Evolutionary conservation across 139 green algal genomes (phyloP).

Genomic region (Picochlorum costavermella): DNA sequence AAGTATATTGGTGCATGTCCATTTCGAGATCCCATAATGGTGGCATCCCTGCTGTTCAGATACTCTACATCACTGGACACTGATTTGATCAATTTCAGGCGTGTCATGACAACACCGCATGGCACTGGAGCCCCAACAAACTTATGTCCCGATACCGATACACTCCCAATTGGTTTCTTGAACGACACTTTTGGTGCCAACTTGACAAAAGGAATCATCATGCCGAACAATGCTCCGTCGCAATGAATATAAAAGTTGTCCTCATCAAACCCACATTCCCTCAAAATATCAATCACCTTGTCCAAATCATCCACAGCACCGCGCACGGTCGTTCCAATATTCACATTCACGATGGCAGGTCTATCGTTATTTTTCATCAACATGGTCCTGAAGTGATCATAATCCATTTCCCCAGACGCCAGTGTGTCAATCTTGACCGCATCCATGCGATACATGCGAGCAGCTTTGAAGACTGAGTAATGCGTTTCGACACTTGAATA

Average conservation of each 20-base stretch:
- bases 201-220: constrained; percentile 88
- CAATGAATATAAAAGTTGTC: constrained; percentile 97
- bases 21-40: constrained; percentile 95
- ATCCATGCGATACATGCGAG: constrained; percentile 94
- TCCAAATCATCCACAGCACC: constrained; percentile 83
- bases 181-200: constrained; percentile 88
- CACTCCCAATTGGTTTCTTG: constrained; percentile 89
- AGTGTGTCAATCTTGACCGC: constrained; percentile 69
- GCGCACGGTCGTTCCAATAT: constrained; percentile 93
- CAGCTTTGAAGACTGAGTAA: constrained; percentile 96
- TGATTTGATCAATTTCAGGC: constrained; percentile 28
- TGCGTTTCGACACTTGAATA: constrained; percentile 87
- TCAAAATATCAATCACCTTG: constrained; percentile 59
- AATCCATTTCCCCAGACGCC: constrained; percentile 88
- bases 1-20: constrained; percentile 94
- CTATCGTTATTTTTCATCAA: constrained; percentile 55
- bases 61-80: constrained; percentile 80
- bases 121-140: constrained; percentile 90
- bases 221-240: constrained; percentile 85
- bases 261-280: constrained; percentile 68
- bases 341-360: constrained; percentile 95
- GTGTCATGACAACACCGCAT: constrained; percentile 85
- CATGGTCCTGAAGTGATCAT: constrained; percentile 53
- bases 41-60: constrained; percentile 87
- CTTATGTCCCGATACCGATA: constrained; percentile 91